These are phyloP conservation scores for Penicillium parvum DNA, from an alignment of 495 filamentous ascomycete species.

Conservation along the genomic window DNA sequence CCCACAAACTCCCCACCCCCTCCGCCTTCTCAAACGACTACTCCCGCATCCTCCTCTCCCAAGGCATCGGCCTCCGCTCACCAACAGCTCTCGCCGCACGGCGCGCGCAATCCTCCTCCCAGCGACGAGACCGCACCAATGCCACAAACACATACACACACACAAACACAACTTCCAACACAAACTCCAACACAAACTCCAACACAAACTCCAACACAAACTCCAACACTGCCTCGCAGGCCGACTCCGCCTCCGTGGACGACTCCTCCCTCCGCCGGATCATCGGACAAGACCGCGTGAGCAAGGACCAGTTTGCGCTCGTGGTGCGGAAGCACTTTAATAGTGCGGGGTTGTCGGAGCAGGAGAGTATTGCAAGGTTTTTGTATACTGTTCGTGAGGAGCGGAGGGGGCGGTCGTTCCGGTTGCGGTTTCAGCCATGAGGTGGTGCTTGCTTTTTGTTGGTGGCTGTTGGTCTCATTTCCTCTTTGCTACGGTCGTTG, in stretches of 20 bases:
- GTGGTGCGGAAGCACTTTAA: constrained; percentile 90
- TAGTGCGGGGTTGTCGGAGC: constrained; percentile 74
- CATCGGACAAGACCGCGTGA: constrained; percentile 54
- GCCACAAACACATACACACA: too few species aligned
- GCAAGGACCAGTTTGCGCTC: constrained; percentile 74
- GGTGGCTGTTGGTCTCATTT: constrained; percentile 1
- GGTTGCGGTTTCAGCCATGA: constrained; percentile 43
- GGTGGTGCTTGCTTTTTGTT: not conserved
- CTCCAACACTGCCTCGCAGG: not conserved
- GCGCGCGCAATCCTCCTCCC: constrained; percentile 27
- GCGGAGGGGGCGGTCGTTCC: constrained; percentile 39
- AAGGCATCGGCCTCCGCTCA: constrained; percentile 60
- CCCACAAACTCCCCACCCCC: constrained; percentile 68
- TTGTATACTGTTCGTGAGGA: constrained; percentile 71
- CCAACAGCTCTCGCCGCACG: constrained; percentile 44
- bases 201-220: too few species aligned
- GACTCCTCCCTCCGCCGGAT: constrained; percentile 30
- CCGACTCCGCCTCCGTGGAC: constrained; percentile 3
- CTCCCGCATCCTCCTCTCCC: constrained; percentile 67
- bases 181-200: too few species aligned
- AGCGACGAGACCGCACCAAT: not conserved
- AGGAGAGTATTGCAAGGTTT: constrained; percentile 82
- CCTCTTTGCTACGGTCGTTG: not conserved
- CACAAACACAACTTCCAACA: constrained; percentile 8
- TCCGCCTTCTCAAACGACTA: constrained; percentile 64